Evolutionary conservation across 1,284 basidiomycete genomes (phyloP).

Genomic region (Rhodotorula mucilaginosa): DNA sequence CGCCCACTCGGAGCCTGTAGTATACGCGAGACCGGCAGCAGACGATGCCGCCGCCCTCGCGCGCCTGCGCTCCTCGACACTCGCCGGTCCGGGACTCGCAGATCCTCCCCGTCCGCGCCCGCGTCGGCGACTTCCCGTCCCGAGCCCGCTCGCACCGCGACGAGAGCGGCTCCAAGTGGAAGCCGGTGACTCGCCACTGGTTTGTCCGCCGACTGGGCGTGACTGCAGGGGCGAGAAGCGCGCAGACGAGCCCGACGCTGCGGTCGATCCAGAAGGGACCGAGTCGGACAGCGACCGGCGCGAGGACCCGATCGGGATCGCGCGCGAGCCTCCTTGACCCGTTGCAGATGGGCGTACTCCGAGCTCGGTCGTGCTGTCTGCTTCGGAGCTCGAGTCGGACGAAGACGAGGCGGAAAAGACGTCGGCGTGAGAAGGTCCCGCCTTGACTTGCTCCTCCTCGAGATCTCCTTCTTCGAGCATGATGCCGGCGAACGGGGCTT

Average conservation of each 20-base stretch:
- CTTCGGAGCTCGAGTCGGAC: conserved; percentile 9
- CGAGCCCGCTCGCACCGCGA: neutral
- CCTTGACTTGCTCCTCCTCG: conserved; percentile 16
- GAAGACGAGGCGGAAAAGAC: conserved; percentile 17
- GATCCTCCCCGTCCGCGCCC: neutral
- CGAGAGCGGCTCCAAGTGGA: conserved; percentile 6
- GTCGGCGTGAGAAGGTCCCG: neutral
- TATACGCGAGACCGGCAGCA: neutral
- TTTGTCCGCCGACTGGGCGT: conserved; percentile 17
- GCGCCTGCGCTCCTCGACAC: conserved; percentile 28
- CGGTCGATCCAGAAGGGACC: neutral
- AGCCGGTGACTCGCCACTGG: neutral
- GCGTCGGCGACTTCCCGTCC: neutral
- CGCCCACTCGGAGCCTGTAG: neutral
- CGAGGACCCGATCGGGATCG: conserved; percentile 25
- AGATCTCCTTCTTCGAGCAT: neutral
- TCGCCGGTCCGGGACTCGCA: conserved; percentile 27
- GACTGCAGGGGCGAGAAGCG: conserved; percentile 22
- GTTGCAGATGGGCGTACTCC: neutral
- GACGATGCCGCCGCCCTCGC: conserved; percentile 12
- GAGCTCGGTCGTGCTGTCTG: conserved; percentile 4
- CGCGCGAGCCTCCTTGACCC: neutral
- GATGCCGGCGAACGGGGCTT: conserved; percentile 21
- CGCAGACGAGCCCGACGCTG: neutral
- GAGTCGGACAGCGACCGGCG: neutral